A percentile compares a stretch with the other conserved stretches of the same genome.
These are phyloP conservation scores for Ceratocystis huliohia DNA, from an alignment of 2,329 filamentous ascomycete genomes.

Conservation along the genomic window DNA sequence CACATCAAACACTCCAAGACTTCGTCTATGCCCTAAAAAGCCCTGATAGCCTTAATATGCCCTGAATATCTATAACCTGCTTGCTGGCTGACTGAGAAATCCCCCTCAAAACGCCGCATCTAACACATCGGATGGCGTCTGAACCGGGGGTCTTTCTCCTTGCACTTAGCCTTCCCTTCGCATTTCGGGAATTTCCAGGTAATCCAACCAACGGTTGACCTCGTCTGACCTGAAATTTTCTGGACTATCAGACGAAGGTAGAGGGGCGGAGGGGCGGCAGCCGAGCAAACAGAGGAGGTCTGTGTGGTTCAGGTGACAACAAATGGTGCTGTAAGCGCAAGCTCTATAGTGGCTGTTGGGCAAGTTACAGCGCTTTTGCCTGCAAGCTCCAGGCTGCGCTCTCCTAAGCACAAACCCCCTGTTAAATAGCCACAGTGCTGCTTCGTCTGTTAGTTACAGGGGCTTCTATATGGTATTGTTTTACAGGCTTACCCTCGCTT, in stretches of 20 bases:
- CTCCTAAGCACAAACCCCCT: background rate
- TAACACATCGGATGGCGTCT: slow-evolving; percentile 8
- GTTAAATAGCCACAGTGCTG: background rate
- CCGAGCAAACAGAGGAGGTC: background rate
- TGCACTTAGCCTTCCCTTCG: background rate
- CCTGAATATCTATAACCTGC: background rate
- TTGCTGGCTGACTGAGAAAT: background rate
- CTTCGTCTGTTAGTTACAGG: slow-evolving; percentile 1
- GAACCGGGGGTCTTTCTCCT: background rate
- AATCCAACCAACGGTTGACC: background rate
- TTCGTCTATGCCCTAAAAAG: too few relatives aligned
- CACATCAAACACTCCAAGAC: background rate
- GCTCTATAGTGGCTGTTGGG: background rate
- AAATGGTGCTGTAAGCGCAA: background rate
- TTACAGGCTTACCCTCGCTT: too few relatives aligned
- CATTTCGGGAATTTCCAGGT: slow-evolving; percentile 5
- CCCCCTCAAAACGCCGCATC: slow-evolving; percentile 4
- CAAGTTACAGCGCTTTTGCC: background rate
- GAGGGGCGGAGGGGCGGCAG: background rate
- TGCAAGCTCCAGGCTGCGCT: background rate
- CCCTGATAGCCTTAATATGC: background rate
- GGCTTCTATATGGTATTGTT: background rate
- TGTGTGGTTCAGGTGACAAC: background rate
- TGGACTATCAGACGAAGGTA: slow-evolving; percentile 8
- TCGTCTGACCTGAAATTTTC: background rate